These are phyloP conservation scores for Trichosanthes truncata DNA, from an alignment of 306 rosid genomes.

Conservation along the genomic window DNA sequence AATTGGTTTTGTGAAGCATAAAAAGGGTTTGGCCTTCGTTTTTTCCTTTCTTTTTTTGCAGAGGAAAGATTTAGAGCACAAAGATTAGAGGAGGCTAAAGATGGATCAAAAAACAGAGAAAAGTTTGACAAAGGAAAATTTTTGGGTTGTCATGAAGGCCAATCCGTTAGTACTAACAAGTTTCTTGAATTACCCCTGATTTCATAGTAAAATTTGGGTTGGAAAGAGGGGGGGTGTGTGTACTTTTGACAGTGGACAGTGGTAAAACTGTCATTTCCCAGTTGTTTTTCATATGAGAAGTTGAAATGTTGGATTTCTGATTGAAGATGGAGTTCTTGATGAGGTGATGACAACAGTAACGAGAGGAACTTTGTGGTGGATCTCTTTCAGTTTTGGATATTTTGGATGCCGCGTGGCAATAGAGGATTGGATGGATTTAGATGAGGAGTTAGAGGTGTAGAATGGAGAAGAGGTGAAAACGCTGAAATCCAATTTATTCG, in stretches of 20 bases:
- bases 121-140: slow-evolving; percentile 17
- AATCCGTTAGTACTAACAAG: slow-evolving; percentile 15
- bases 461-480: slow-evolving; percentile 36
- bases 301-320: background rate
- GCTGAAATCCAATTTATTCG: background rate
- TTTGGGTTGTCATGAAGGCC: slow-evolving; percentile 10
- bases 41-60: background rate
- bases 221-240: slow-evolving; percentile 10
- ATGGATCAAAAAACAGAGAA: slow-evolving; percentile 17
- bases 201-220: slow-evolving; percentile 21
- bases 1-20: slow-evolving; percentile 4
- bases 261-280: background rate
- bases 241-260: background rate
- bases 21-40: background rate
- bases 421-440: slow-evolving; percentile 46
- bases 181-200: slow-evolving; percentile 60
- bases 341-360: slow-evolving; percentile 31
- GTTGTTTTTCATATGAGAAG: background rate
- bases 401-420: slow-evolving; percentile 53
- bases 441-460: slow-evolving; percentile 74
- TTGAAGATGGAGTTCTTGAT: slow-evolving; percentile 26
- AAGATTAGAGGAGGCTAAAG: slow-evolving; percentile 32
- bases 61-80: background rate
- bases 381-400: slow-evolving; percentile 40
- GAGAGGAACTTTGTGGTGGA: slow-evolving; percentile 42